These are phyloP conservation scores for Solanum bulbocastanum DNA, from an alignment of 257 asterid species.

Conservation along the genomic window DNA sequence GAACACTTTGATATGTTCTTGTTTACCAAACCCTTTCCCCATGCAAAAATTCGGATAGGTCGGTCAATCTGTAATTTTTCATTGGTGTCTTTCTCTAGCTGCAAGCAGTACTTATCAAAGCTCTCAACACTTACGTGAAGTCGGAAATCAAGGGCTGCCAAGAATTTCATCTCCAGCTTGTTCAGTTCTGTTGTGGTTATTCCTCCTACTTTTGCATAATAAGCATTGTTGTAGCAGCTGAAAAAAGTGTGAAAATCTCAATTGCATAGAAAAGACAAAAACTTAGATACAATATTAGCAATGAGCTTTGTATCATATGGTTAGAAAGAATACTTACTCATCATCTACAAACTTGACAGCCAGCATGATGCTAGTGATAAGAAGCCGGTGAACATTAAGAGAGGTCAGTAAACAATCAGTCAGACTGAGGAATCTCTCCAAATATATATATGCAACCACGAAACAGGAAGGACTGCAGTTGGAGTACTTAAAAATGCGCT, in stretches of 20 bases:
- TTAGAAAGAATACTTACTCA: slow-evolving; percentile 7
- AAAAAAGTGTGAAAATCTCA: neutral
- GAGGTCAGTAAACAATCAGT: slow-evolving; percentile 13
- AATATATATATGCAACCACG: slow-evolving; percentile 30
- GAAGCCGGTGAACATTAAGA: slow-evolving; percentile 32
- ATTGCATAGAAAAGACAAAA: neutral
- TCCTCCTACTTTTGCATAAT: slow-evolving; percentile 39
- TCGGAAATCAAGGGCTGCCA: slow-evolving; percentile 17
- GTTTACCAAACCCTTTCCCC: slow-evolving; percentile 7
- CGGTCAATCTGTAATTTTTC: slow-evolving; percentile 9
- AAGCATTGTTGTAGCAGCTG: slow-evolving; percentile 35
- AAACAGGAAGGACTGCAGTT: slow-evolving; percentile 31
- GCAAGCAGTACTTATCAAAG: slow-evolving; percentile 16
- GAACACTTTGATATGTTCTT: slow-evolving; percentile 2
- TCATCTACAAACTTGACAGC: slow-evolving; percentile 35
- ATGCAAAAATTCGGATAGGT: slow-evolving; percentile 12
- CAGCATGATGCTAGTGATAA: slow-evolving; percentile 22
- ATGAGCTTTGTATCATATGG: neutral
- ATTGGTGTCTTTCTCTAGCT: slow-evolving; percentile 17
- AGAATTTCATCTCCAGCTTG: slow-evolving; percentile 30
- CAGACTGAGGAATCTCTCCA: slow-evolving; percentile 23
- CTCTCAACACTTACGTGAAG: slow-evolving; percentile 18
- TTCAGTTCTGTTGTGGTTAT: slow-evolving; percentile 27
- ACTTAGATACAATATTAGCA: neutral
- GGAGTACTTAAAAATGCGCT: slow-evolving; percentile 33